Conservation (phyloP, 2,329 filamentous ascomycete genomes). For the Monosporascus cannonballus region DNA sequence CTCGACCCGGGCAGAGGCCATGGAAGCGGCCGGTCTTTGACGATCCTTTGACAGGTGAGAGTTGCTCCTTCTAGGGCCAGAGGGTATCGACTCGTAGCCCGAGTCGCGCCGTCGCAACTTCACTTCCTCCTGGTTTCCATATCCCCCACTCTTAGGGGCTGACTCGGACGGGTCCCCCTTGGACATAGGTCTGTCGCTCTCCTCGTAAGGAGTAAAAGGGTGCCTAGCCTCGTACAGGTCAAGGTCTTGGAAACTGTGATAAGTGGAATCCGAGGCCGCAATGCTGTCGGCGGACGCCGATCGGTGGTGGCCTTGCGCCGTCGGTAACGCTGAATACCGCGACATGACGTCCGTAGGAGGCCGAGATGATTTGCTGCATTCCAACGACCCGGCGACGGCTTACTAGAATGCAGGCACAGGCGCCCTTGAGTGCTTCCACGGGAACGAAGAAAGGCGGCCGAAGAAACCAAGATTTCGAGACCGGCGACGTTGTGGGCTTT, state of each 20-base stretch:
- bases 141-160: conserved; percentile 21
- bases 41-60: conserved; percentile 19
- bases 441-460: neutral
- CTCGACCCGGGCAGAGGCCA: conserved; percentile 25
- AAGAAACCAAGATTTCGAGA: neutral
- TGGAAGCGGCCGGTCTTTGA: conserved; percentile 22
- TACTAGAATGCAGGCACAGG: neutral
- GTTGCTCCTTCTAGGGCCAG: conserved; percentile 31
- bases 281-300: conserved; percentile 34
- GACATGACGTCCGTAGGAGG: conserved; percentile 15
- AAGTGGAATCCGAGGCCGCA: conserved; percentile 43
- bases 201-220: conserved; percentile 6
- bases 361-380: conserved; percentile 8
- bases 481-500: neutral
- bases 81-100: conserved; percentile 48
- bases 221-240: conserved; percentile 39
- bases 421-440: neutral
- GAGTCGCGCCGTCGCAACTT: conserved; percentile 49
- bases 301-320: conserved; percentile 14
- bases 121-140: neutral
- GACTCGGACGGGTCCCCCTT: conserved; percentile 25
- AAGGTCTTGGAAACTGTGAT: conserved; percentile 48
- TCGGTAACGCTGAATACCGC: conserved; percentile 13
- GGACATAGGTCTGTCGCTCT: conserved; percentile 6
- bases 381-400: neutral